phyloP scores from a whole-genome alignment of 768 basidiomycete species.

The Tricholoma terreum region DNA sequence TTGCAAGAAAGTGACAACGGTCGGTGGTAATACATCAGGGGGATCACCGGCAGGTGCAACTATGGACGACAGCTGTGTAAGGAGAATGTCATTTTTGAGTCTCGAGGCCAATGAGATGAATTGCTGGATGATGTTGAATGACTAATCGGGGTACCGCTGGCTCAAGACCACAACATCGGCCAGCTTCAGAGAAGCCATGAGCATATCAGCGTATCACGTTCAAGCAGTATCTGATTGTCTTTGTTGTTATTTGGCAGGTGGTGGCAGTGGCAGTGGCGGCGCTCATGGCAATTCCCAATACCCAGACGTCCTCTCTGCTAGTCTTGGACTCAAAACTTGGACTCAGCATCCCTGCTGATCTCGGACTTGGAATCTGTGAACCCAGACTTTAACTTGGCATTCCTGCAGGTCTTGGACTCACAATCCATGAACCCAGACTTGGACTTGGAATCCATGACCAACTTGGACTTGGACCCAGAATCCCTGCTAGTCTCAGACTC shows the following conservation, averaged over 20 bases:
- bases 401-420: no score
- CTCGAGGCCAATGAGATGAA: neutral
- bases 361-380: no score
- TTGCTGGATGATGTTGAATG: neutral
- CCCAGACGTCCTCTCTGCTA: neutral
- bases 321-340: no score
- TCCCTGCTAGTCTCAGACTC: no score
- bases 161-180: no score
- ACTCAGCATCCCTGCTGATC: no score
- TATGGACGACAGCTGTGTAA: neutral
- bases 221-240: neutral
- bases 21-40: neutral
- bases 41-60: neutral
- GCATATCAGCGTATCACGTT: neutral
- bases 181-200: neutral
- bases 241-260: neutral
- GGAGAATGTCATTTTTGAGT: conserved; percentile 2
- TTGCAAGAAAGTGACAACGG: neutral
- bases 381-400: no score
- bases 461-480: no score
- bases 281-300: neutral
- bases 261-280: neutral
- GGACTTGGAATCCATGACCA: no score
- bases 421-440: no score
- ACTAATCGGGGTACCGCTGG: neutral